Percentiles rank a stretch among this genome's conserved stretches.
These are phyloP conservation scores for Pilobolus umbonatus DNA, from an alignment of 192 early-diverging fungal genomes.

Conservation along the genomic window DNA sequence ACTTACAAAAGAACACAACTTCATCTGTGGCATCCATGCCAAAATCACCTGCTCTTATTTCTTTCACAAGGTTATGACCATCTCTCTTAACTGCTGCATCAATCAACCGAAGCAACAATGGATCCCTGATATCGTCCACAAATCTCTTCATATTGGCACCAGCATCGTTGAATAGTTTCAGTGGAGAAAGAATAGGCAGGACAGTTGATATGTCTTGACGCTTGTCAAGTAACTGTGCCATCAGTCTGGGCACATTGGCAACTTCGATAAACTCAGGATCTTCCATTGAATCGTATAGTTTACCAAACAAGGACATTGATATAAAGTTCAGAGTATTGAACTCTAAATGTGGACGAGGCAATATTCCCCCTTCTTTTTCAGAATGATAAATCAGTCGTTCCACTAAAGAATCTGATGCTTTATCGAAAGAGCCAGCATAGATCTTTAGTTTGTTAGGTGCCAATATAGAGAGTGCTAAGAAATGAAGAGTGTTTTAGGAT, in stretches of 20 bases:
- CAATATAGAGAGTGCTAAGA: slow-evolving; percentile 6
- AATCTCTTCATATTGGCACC: neutral
- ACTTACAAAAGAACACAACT: no score
- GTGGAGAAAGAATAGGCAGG: neutral
- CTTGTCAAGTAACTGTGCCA: neutral
- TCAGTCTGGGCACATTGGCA: neutral
- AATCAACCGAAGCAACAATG: neutral
- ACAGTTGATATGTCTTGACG: neutral
- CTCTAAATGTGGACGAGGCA: neutral
- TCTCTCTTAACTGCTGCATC: neutral
- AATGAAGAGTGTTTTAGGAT: neutral
- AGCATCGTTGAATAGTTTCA: neutral
- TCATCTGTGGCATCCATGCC: no score
- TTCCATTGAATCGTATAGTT: neutral
- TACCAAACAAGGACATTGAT: neutral
- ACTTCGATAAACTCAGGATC: slow-evolving; percentile 2
- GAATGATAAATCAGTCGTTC: neutral
- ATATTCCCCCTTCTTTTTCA: neutral
- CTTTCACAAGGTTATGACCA: neutral
- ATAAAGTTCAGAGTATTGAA: slow-evolving; percentile 1
- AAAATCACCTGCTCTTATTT: no score
- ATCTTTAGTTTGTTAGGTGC: slow-evolving; percentile 5
- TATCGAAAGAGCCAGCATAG: neutral
- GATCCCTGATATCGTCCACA: neutral
- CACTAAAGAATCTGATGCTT: neutral